These are phyloP conservation scores for Pseudogymnoascus sp. DNA, from an alignment of 2,329 filamentous ascomycete species.

Conservation along the genomic window DNA sequence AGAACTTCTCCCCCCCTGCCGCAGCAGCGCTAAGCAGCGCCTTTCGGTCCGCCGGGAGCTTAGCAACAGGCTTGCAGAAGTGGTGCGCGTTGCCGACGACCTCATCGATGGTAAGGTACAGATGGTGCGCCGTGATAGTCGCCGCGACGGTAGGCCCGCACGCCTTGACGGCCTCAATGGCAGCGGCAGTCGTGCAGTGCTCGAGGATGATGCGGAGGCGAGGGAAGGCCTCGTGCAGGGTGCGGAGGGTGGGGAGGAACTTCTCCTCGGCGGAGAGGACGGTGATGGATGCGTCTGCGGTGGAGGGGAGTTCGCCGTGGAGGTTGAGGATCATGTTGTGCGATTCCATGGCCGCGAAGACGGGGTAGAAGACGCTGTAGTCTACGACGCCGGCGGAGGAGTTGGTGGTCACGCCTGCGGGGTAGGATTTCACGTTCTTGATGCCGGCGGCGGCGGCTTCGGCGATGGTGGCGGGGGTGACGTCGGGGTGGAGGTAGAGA, in stretches of 20 bases:
- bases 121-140: slow-evolving; percentile 81
- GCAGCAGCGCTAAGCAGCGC: slow-evolving; percentile 50
- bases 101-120: slow-evolving; percentile 73
- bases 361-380: slow-evolving; percentile 64
- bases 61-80: slow-evolving; percentile 61
- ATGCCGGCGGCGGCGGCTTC: slow-evolving; percentile 25
- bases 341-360: slow-evolving; percentile 84
- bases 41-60: slow-evolving; percentile 39
- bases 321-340: slow-evolving; percentile 80
- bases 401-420: slow-evolving; percentile 57
- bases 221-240: slow-evolving; percentile 70
- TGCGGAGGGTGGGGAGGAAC: slow-evolving; percentile 73
- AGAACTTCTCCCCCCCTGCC: slow-evolving; percentile 58
- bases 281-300: slow-evolving; percentile 37
- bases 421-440: slow-evolving; percentile 25
- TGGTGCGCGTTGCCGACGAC: slow-evolving; percentile 60
- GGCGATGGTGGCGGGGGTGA: slow-evolving; percentile 24
- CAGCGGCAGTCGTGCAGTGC: slow-evolving; percentile 81
- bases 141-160: slow-evolving; percentile 72
- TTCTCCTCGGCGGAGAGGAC: slow-evolving; percentile 63
- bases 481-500: slow-evolving; percentile 33
- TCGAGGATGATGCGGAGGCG: slow-evolving; percentile 64
- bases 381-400: slow-evolving; percentile 62
- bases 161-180: slow-evolving; percentile 66
- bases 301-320: slow-evolving; percentile 72